Evolutionary conservation across 768 basidiomycete species (phyloP).

Genomic region (Pleurotus platypus): DNA sequence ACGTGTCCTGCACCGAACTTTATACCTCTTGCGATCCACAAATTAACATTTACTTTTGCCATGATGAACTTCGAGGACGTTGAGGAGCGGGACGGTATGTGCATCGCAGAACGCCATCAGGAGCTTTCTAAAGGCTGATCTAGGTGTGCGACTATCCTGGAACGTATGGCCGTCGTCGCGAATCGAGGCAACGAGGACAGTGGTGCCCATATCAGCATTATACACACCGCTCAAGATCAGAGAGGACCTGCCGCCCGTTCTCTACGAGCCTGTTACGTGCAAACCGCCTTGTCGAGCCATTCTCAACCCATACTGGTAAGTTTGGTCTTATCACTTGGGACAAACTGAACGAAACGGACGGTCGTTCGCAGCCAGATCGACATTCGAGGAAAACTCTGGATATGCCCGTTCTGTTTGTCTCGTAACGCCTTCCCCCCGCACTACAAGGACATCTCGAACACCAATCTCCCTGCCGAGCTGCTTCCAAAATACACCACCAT

Average conservation of each 20-base stretch:
- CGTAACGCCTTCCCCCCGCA: constrained; percentile 97
- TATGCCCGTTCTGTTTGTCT: constrained; percentile 96
- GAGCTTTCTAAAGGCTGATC: constrained; percentile 2
- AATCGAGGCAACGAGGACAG: constrained; percentile 96
- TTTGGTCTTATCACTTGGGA: constrained; percentile 13
- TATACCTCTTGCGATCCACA: too few relatives aligned
- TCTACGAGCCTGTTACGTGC: constrained; percentile 98
- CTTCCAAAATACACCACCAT: constrained; percentile 98
- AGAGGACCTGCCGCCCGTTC: constrained; percentile 91
- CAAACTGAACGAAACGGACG: constrained; percentile 5
- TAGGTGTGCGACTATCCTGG: constrained; percentile 95
- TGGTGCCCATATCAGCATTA: constrained; percentile 96
- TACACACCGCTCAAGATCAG: constrained; percentile 94
- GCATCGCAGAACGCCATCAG: background rate
- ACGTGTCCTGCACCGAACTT: too few relatives aligned
- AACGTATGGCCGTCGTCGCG: constrained; percentile 98
- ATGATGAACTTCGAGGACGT: constrained; percentile 95
- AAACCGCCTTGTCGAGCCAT: constrained; percentile 97
- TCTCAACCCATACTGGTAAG: constrained; percentile 94
- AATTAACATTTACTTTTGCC: constrained; percentile 9
- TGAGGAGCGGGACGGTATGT: constrained; percentile 91
- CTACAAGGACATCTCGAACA: constrained; percentile 97
- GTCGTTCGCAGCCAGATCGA: constrained; percentile 81
- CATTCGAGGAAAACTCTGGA: constrained; percentile 98
- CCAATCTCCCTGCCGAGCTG: constrained; percentile 94